Conservation (phyloP, 345 rosid genomes). For the Eucalyptus brandiana region DNA sequence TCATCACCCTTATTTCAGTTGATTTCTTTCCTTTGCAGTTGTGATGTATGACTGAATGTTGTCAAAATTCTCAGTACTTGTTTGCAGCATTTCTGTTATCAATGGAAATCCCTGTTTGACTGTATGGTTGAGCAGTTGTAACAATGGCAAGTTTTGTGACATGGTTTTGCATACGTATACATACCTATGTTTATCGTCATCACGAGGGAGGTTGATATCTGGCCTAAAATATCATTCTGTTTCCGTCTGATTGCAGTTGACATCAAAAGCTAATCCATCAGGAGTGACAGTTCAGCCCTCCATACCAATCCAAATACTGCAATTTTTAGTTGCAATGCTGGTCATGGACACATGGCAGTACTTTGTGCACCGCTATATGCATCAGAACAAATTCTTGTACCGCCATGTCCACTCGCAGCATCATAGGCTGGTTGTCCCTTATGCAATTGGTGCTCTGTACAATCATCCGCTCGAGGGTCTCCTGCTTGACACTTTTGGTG, state of each 20-base stretch:
- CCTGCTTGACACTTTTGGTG: slow-evolving; percentile 59
- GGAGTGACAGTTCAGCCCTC: slow-evolving; percentile 38
- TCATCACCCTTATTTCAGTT: background rate
- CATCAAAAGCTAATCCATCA: slow-evolving; percentile 26
- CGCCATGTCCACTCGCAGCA: slow-evolving; percentile 66
- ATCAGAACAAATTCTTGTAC: slow-evolving; percentile 58
- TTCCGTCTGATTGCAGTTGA: slow-evolving; percentile 21
- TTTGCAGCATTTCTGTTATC: background rate
- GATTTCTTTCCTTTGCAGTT: background rate
- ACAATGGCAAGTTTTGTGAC: background rate
- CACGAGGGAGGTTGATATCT: background rate
- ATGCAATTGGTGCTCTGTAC: slow-evolving; percentile 65
- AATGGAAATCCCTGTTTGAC: background rate
- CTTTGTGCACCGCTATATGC: slow-evolving; percentile 64
- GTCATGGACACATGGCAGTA: slow-evolving; percentile 71
- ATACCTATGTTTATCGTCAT: background rate
- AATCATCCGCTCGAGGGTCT: slow-evolving; percentile 67
- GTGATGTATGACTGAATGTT: background rate
- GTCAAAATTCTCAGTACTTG: background rate
- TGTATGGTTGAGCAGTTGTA: background rate
- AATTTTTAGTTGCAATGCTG: slow-evolving; percentile 44
- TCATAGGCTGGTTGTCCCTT: slow-evolving; percentile 56
- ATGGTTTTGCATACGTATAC: background rate
- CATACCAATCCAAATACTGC: slow-evolving; percentile 25
- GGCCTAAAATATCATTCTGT: background rate